phyloP scores from a whole-genome alignment of 306 rosid genomes.

The Cicer yamashitae region DNA sequence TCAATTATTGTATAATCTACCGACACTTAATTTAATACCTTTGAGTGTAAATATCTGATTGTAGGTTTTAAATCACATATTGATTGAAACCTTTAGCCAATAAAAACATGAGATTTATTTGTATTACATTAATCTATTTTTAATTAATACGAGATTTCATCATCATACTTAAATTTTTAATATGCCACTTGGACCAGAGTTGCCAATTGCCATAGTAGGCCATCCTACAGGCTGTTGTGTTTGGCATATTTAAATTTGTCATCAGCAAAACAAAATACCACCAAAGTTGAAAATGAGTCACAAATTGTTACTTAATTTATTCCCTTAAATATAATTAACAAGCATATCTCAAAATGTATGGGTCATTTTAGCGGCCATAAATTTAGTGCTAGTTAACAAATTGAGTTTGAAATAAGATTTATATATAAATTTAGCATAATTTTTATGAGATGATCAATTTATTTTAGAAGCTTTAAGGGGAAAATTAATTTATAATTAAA shows the following conservation, averaged over 20 bases:
- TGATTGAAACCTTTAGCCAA: background rate
- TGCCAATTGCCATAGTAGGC: slow-evolving; percentile 3
- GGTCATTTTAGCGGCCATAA: slow-evolving; percentile 30
- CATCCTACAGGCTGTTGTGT: background rate
- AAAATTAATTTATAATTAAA: too few relatives aligned
- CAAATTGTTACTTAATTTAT: background rate
- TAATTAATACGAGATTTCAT: background rate
- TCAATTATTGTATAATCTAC: background rate
- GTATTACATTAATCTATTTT: background rate
- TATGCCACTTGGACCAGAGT: background rate
- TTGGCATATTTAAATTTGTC: slow-evolving; percentile 20
- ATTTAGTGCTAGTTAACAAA: background rate
- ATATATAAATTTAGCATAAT: too few relatives aligned
- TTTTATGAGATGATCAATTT: too few relatives aligned
- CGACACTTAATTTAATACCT: background rate
- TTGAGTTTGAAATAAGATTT: background rate
- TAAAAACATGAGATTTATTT: background rate
- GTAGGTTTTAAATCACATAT: background rate
- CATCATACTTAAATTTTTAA: slow-evolving; percentile 6
- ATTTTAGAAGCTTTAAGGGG: too few relatives aligned
- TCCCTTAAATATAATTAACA: slow-evolving; percentile 20
- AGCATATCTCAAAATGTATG: slow-evolving; percentile 34
- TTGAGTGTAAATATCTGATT: background rate
- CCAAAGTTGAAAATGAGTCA: background rate
- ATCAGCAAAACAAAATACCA: slow-evolving; percentile 8